Evolutionary conservation across 352 stramenopile genomes (phyloP), one percentile per base, ranked within the genome.

Genomic region (Plasmopara viticola): DNA sequence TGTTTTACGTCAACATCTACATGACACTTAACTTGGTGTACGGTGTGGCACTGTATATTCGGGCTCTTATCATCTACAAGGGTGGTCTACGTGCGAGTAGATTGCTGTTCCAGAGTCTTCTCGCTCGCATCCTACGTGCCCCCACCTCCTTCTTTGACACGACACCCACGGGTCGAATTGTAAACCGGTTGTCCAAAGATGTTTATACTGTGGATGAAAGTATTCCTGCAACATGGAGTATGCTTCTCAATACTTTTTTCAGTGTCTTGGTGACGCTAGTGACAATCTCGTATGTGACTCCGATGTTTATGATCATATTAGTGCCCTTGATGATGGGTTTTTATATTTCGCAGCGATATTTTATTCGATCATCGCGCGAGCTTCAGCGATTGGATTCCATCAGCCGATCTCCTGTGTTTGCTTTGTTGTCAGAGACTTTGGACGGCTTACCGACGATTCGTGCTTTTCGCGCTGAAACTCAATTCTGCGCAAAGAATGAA

Each of bases 361-460:
- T 97, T 60, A 92, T 97, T 60, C 84, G 80, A 52, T 93, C 76
- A 2, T 84, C 86, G 52, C 74, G 83, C 15, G 95, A 98, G 56
- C 67, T 99, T 4, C 97, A 98, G 73, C 84, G 96, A 40, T 76
- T 99, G 29, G 96, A 99, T 62, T 96, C 89, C 5, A 84, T 98
- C 56, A 87, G 68, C 46, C 77, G 78, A 38, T 89, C 89, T 37
- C 96, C 97, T 14, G 87, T 99, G n/a, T 99, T 98, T 66, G 83
- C 87, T 9, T 66, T 98, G 57, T 66, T 99, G 18, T 87, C 86
- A 0, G 95, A 99, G 70, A 98, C 84, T 31, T 68, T 99, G 8
- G 85, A 92, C 50, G 97, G 97, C 17, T 75, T 99, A 12, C 60
- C 89, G 3, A 98, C 91, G 4, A 98, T 99, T 35, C 87, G 95